phyloP scores from a whole-genome alignment of 345 rosid species.

The Eucalyptus globulus region DNA sequence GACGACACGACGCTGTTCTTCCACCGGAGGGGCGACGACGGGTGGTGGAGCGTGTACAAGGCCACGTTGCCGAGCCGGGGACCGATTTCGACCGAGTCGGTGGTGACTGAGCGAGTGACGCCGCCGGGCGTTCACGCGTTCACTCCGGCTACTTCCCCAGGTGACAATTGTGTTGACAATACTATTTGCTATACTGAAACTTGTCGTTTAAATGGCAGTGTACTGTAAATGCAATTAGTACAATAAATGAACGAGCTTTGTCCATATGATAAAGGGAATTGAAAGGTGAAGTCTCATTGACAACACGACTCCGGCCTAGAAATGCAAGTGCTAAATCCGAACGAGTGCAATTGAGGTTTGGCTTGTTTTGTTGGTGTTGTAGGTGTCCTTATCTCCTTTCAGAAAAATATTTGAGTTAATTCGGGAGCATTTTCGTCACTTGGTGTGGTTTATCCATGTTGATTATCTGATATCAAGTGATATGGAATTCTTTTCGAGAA shows the following conservation, averaged over 20 bases:
- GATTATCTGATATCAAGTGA: background rate
- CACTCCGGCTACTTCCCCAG: conserved; percentile 90
- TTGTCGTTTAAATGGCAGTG: background rate
- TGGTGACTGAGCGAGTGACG: conserved; percentile 49
- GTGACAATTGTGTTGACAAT: background rate
- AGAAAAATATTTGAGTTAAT: background rate
- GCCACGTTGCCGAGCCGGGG: conserved; percentile 27
- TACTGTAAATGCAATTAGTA: background rate
- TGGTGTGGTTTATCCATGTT: background rate
- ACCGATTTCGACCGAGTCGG: conserved; percentile 19
- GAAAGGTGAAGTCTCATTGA: background rate
- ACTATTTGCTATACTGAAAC: background rate
- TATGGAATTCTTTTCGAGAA: background rate
- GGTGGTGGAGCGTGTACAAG: conserved; percentile 71
- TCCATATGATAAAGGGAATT: background rate
- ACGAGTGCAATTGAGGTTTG: background rate
- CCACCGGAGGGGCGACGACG: conserved; percentile 57
- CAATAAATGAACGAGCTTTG: background rate
- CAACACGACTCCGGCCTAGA: background rate
- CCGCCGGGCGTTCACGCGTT: conserved; percentile 78
- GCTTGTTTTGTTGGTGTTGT: background rate
- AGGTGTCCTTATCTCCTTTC: background rate
- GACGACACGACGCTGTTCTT: conserved; percentile 67
- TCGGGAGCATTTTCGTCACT: background rate
- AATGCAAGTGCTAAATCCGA: background rate